Evolutionary conservation across 441 rosid species (phyloP).

Genomic region (Eugenia klotzschiana): DNA sequence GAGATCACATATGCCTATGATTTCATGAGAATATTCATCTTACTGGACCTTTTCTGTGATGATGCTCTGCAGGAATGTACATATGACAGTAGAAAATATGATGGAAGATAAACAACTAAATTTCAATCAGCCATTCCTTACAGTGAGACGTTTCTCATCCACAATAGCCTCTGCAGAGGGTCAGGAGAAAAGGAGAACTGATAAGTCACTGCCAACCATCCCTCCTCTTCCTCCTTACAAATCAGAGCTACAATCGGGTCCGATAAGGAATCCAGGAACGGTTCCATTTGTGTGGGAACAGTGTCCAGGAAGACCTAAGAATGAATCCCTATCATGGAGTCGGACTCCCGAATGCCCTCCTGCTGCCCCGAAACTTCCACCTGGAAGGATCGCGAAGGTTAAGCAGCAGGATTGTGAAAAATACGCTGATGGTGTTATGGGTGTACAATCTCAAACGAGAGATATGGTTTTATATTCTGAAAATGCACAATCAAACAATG

Average conservation of each 20-base stretch:
- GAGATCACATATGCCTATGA: neutral
- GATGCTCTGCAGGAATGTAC: constrained; percentile 17
- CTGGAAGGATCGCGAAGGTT: constrained; percentile 40
- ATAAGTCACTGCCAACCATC: constrained; percentile 15
- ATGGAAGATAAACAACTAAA: constrained; percentile 61
- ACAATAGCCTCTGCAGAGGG: constrained; percentile 16
- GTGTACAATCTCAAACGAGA: neutral
- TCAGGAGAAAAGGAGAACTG: constrained; percentile 25
- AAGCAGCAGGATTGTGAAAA: constrained; percentile 11
- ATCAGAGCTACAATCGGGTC: constrained; percentile 77
- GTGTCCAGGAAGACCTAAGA: constrained; percentile 72
- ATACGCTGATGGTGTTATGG: neutral
- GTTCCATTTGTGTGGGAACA: constrained; percentile 89
- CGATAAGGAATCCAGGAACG: constrained; percentile 68
- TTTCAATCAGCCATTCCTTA: constrained; percentile 62
- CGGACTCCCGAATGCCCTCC: constrained; percentile 11
- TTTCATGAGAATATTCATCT: neutral
- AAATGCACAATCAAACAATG: constrained; percentile 1
- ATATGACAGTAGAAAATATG: constrained; percentile 19
- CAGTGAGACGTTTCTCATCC: constrained; percentile 54
- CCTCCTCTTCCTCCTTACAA: constrained; percentile 46
- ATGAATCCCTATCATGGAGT: constrained; percentile 18
- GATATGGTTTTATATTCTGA: constrained; percentile 3
- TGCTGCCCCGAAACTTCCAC: constrained; percentile 69
- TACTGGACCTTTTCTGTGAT: neutral